These are phyloP conservation scores for Laburnicola sp. DNA, from an alignment of 2,329 filamentous ascomycete species.

Conservation along the genomic window DNA sequence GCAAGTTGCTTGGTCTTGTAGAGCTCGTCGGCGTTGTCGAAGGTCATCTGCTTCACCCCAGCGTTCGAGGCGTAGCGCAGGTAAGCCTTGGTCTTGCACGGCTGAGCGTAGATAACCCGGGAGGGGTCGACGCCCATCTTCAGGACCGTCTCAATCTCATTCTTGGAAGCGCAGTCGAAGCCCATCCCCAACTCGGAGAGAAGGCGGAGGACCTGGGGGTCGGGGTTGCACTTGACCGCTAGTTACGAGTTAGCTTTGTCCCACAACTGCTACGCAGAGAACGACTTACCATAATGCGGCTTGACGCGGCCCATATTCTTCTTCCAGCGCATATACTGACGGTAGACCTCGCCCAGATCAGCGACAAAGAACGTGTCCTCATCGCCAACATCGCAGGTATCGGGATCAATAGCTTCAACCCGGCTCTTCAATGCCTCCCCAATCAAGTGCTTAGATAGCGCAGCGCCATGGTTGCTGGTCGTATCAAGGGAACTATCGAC, in stretches of 20 bases:
- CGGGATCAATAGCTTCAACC: constrained; percentile 80
- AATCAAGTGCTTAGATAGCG: constrained; percentile 75
- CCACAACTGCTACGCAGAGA: neutral
- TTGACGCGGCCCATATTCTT: constrained; percentile 87
- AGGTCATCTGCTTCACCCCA: constrained; percentile 97
- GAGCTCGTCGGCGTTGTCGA: constrained; percentile 96
- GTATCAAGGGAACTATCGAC: constrained; percentile 34
- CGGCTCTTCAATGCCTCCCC: constrained; percentile 83
- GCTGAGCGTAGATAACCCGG: constrained; percentile 98
- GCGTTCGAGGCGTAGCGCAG: constrained; percentile 83
- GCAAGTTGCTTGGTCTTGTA: constrained; percentile 95
- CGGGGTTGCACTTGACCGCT: constrained; percentile 99
- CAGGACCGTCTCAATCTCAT: constrained; percentile 91
- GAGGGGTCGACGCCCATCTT: constrained; percentile 78
- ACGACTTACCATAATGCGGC: constrained; percentile 83
- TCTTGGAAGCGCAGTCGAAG: constrained; percentile 98
- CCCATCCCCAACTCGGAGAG: constrained; percentile 87
- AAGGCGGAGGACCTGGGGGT: constrained; percentile 83
- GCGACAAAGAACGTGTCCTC: constrained; percentile 99
- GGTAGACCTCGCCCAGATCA: constrained; percentile 97
- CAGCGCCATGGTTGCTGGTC: constrained; percentile 54
- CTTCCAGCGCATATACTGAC: constrained; percentile 98
- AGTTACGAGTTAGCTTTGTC: constrained; percentile 28
- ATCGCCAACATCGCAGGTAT: constrained; percentile 85
- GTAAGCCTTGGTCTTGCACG: constrained; percentile 99